Percentiles rank a stretch among this genome's conserved stretches.
These are phyloP conservation scores for Aspergillus sp. DNA, from an alignment of 2,329 filamentous ascomycete genomes.

Conservation along the genomic window DNA sequence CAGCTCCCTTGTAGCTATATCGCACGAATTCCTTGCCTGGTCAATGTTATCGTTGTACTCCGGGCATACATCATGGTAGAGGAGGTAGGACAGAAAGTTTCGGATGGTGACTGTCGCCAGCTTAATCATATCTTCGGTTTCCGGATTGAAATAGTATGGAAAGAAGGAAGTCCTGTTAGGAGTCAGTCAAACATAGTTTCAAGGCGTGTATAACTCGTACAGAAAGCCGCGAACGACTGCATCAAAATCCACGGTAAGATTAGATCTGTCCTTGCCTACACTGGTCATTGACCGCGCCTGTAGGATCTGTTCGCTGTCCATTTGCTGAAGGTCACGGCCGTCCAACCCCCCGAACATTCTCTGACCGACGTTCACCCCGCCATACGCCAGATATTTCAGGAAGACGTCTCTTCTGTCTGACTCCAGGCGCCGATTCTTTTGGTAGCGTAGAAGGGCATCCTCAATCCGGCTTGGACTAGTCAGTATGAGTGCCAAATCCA, in stretches of 20 bases:
- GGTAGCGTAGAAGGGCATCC: conserved; percentile 79
- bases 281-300: conserved; percentile 58
- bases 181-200: conserved; percentile 9
- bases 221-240: conserved; percentile 77
- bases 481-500: conserved; percentile 2
- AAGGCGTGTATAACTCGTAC: conserved; percentile 49
- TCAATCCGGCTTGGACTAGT: conserved; percentile 69
- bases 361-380: conserved; percentile 69
- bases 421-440: conserved; percentile 73
- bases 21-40: conserved; percentile 67
- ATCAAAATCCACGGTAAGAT: conserved; percentile 79
- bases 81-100: conserved; percentile 87
- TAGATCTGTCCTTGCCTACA: conserved; percentile 57
- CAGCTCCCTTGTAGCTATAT: conserved; percentile 67
- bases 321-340: conserved; percentile 61
- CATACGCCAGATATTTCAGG: conserved; percentile 77
- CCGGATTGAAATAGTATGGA: conserved; percentile 58
- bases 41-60: conserved; percentile 72
- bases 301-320: conserved; percentile 66
- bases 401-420: conserved; percentile 66
- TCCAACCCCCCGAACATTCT: conserved; percentile 66
- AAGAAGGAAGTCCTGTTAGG: conserved; percentile 57
- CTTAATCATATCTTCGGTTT: conserved; percentile 56
- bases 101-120: conserved; percentile 68
- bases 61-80: conserved; percentile 81